A percentile compares a stretch with the other conserved stretches of the same genome.
Conservation (phyloP, 345 rosid genomes). For the Hibiscus mutabilis region DNA sequence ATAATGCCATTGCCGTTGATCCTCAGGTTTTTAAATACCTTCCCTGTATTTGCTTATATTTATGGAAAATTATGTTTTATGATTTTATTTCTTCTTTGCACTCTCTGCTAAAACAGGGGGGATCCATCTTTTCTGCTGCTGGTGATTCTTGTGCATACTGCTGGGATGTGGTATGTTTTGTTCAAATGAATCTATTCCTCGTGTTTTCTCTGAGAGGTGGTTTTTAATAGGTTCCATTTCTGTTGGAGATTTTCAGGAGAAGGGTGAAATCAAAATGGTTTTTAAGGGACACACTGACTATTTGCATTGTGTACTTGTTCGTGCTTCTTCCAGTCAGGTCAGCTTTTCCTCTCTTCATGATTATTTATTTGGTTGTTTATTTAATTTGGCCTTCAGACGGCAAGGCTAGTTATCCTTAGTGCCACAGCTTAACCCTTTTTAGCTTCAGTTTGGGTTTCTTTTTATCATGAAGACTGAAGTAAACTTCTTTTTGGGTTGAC, state of each 20-base stretch:
- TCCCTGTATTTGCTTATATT: constrained; percentile 1
- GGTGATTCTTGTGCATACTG: constrained; percentile 96
- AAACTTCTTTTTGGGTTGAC: background rate
- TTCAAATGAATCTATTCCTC: constrained; percentile 20
- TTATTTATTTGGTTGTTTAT: background rate
- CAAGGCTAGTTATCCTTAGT: background rate
- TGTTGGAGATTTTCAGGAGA: constrained; percentile 58
- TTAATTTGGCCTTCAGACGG: background rate
- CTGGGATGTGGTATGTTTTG: constrained; percentile 89
- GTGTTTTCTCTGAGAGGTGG: constrained; percentile 1
- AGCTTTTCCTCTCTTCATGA: constrained; percentile 4
- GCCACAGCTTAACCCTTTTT: background rate
- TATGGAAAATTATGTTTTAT: background rate
- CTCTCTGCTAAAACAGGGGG: constrained; percentile 42
- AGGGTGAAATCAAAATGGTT: constrained; percentile 58
- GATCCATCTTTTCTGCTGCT: constrained; percentile 73
- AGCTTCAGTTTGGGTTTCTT: background rate
- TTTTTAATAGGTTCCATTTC: background rate
- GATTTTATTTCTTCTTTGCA: background rate
- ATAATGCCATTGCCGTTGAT: constrained; percentile 72
- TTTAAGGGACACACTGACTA: constrained; percentile 88
- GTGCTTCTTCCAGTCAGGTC: constrained; percentile 77
- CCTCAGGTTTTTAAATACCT: constrained; percentile 38
- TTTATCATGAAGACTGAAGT: background rate
- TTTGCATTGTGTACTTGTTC: constrained; percentile 71